phyloP scores from a whole-genome alignment of 2,329 filamentous ascomycete genomes.

The Cladosporium sp. region DNA sequence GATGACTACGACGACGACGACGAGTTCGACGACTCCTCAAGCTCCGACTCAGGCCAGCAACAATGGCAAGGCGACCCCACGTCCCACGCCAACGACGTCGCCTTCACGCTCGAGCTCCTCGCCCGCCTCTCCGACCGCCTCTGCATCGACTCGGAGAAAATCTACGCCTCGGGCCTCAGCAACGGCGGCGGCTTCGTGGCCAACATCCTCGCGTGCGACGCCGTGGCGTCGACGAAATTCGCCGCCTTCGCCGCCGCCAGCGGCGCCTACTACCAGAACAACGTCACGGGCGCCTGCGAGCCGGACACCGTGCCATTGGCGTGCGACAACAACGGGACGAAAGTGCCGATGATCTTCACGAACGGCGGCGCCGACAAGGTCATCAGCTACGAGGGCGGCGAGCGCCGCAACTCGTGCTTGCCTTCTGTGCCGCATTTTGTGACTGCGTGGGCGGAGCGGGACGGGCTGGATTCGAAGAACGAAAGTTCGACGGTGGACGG shows the following conservation, averaged over 20 bases:
- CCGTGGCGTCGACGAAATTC: constrained; percentile 35
- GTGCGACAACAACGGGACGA: constrained; percentile 21
- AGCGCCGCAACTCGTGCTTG: constrained; percentile 20
- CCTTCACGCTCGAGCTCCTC: constrained; percentile 40
- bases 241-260: constrained; percentile 45
- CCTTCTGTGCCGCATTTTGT: constrained; percentile 29
- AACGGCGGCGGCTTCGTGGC: constrained; percentile 47
- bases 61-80: constrained; percentile 40
- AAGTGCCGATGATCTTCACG: constrained; percentile 37
- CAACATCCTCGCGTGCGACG: constrained; percentile 42
- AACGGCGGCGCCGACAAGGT: constrained; percentile 37
- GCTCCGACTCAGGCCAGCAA: background rate
- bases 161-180: constrained; percentile 46
- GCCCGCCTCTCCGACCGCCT: constrained; percentile 33
- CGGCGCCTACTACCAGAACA: constrained; percentile 39
- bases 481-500: constrained; percentile 20
- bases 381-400: constrained; percentile 37
- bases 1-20: background rate
- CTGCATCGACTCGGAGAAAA: constrained; percentile 39
- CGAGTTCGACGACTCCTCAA: background rate
- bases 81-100: constrained; percentile 35
- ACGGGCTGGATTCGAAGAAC: constrained; percentile 25
- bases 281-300: constrained; percentile 13
- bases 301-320: constrained; percentile 16
- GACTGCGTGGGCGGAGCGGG: constrained; percentile 30